These are phyloP conservation scores for Lonicera japonica DNA, from an alignment of 129 eudicot species.

Conservation along the genomic window DNA sequence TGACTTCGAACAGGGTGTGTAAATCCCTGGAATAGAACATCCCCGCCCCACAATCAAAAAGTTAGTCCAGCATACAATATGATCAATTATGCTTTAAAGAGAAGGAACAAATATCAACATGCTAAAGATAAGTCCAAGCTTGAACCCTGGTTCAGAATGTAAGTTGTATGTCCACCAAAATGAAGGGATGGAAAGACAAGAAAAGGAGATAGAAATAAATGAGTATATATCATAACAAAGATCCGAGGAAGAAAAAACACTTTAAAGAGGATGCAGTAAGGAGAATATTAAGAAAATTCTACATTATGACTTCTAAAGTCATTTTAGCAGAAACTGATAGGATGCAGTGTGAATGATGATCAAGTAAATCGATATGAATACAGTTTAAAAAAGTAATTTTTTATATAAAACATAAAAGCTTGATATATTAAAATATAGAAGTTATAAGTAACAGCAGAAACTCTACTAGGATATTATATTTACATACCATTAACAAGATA, in stretches of 20 bases:
- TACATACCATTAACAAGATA: background rate
- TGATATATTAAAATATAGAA: background rate
- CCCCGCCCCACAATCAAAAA: background rate
- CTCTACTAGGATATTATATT: background rate
- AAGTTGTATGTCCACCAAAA: background rate
- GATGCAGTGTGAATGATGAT: background rate
- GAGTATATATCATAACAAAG: background rate
- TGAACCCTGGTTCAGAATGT: background rate
- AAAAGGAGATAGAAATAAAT: background rate
- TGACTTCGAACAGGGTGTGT: constrained; percentile 87
- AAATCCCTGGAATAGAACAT: constrained; percentile 58
- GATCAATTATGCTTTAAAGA: constrained; percentile 3
- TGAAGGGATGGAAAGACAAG: background rate
- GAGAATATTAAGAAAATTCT: background rate
- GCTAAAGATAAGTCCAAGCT: background rate
- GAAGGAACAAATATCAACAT: background rate
- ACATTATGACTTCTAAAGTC: background rate
- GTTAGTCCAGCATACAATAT: background rate
- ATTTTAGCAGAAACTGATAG: background rate
- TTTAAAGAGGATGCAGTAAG: background rate
- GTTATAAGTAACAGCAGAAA: background rate
- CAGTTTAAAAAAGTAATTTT: too few relatives aligned
- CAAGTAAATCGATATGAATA: background rate
- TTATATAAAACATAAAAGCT: too few relatives aligned
- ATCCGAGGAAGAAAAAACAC: background rate